Evolutionary conservation across 257 asterid species (phyloP).

Genomic region (Henckelia pumila): DNA sequence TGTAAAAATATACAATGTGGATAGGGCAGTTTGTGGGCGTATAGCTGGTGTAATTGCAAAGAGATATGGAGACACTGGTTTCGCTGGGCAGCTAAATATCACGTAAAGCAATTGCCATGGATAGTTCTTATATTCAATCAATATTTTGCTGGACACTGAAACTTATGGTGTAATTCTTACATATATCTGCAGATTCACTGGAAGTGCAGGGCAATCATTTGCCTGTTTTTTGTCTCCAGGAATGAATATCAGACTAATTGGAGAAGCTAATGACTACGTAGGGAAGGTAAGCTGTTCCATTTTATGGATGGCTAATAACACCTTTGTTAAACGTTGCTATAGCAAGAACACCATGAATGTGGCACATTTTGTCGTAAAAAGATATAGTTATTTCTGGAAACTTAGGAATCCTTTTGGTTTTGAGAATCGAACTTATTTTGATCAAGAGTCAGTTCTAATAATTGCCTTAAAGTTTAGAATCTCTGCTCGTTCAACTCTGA

Average conservation of each 20-base stretch:
- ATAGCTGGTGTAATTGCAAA: slow-evolving; percentile 94
- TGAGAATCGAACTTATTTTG: not conserved
- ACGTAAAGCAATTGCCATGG: slow-evolving; percentile 40
- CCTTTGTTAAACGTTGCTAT: not conserved
- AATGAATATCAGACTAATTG: slow-evolving; percentile 87
- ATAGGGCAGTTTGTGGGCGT: slow-evolving; percentile 99
- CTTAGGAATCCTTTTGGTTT: not conserved
- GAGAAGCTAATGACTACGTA: slow-evolving; percentile 97
- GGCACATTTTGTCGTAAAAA: not conserved
- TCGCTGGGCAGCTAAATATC: slow-evolving; percentile 89
- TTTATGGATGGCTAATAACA: not conserved
- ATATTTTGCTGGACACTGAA: slow-evolving; percentile 1
- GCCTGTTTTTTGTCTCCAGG: slow-evolving; percentile 96
- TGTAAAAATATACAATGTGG: slow-evolving; percentile 75
- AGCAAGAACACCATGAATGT: too few relatives aligned
- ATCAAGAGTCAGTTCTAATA: not conserved
- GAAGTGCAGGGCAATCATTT: slow-evolving; percentile 99
- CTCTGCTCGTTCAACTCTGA: not conserved
- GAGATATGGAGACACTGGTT: slow-evolving; percentile 96
- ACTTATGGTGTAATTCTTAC: slow-evolving; percentile 22
- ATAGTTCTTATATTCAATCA: not conserved
- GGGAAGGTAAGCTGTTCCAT: slow-evolving; percentile 67
- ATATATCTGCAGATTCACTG: slow-evolving; percentile 58
- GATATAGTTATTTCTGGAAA: not conserved
- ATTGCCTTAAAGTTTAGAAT: not conserved